phyloP scores from a whole-genome alignment of 1,139 yeast genomes.

The Hyphopichia fennica region DNA sequence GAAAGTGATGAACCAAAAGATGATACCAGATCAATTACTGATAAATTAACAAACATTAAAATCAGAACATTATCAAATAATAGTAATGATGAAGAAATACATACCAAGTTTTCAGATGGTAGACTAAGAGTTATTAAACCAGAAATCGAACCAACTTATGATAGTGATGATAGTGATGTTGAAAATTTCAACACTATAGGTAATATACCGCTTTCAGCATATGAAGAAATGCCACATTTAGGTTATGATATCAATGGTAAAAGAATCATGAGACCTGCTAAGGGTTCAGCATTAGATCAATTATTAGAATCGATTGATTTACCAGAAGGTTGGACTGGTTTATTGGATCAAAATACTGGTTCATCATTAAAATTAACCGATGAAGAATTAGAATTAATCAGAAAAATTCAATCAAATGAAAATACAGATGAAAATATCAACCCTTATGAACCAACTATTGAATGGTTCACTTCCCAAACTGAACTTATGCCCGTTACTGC shows the following conservation, averaged over 20 bases:
- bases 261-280: conserved; percentile 98
- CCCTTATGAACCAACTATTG: conserved; percentile 92
- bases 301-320: conserved; percentile 85
- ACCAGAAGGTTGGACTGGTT: conserved; percentile 99
- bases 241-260: conserved; percentile 98
- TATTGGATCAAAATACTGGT: conserved; percentile 89
- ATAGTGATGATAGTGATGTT: conserved; percentile 87
- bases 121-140: conserved; percentile 73
- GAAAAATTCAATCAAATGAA: conserved; percentile 82
- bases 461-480: conserved; percentile 86
- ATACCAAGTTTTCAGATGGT: conserved; percentile 76
- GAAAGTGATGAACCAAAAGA: conserved; percentile 51
- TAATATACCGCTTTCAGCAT: conserved; percentile 86
- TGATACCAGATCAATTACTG: conserved; percentile 52
- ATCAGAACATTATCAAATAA: conserved; percentile 48
- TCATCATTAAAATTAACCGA: conserved; percentile 78
- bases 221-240: conserved; percentile 95
- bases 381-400: conserved; percentile 87
- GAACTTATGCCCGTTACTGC: conserved; percentile 94
- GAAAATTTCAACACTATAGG: conserved; percentile 91
- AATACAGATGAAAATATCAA: conserved; percentile 76
- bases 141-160: conserved; percentile 89
- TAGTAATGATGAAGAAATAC: conserved; percentile 36
- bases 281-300: conserved; percentile 90
- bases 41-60: conserved; percentile 53